phyloP scores from a whole-genome alignment of 2,329 filamentous ascomycete species.

The Aspergillus ibericus region DNA sequence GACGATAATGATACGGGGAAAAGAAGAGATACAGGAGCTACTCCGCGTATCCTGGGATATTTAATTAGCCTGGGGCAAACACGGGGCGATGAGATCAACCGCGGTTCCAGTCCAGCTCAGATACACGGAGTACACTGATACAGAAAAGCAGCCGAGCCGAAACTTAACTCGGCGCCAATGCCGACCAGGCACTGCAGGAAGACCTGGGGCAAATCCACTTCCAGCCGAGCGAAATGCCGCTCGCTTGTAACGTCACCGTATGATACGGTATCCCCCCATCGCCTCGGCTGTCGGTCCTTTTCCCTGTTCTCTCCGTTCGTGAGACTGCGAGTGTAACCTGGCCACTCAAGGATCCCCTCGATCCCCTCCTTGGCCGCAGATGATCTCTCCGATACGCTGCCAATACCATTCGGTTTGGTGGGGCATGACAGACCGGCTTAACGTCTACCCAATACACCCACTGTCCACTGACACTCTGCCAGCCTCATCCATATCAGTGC shows the following conservation, averaged over 20 bases:
- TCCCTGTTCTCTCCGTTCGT: neutral
- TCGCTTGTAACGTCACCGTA: constrained; percentile 18
- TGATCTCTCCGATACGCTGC: neutral
- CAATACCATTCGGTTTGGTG: neutral
- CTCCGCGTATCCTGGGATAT: neutral
- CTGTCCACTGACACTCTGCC: no score
- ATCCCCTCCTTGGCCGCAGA: no score
- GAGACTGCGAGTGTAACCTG: neutral
- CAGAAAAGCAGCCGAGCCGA: constrained; percentile 10
- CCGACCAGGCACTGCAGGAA: constrained; percentile 1
- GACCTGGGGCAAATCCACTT: neutral
- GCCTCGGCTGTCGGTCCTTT: constrained; percentile 26
- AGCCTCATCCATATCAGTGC: no score
- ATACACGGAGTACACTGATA: constrained; percentile 10
- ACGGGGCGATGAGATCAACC: constrained; percentile 10
- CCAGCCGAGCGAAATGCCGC: constrained; percentile 30
- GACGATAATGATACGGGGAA: constrained; percentile 1
- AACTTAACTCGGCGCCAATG: constrained; percentile 3
- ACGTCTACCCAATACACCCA: neutral
- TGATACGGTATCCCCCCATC: constrained; percentile 24
- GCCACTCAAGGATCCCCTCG: neutral
- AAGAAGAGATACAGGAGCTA: neutral
- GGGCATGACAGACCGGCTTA: neutral
- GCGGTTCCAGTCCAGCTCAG: constrained; percentile 14
- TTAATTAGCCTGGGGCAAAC: constrained; percentile 11